Evolutionary conservation across 1,284 basidiomycete species (phyloP).

Genomic region (Jaminaea rosea): DNA sequence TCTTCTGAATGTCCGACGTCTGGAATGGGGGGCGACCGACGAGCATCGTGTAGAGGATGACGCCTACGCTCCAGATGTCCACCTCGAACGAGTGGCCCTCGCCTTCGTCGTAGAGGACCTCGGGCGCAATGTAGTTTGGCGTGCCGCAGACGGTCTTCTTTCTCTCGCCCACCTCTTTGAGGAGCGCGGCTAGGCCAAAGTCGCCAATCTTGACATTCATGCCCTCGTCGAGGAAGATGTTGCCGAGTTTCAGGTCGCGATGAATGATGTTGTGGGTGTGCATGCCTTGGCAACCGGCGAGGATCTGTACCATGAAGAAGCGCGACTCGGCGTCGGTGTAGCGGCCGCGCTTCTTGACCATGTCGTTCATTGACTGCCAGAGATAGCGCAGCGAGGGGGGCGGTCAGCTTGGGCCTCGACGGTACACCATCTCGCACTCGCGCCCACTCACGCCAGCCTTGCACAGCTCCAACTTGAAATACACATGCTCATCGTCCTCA

Average conservation of each 20-base stretch:
- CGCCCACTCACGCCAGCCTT: constrained; percentile 62
- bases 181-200: constrained; percentile 91
- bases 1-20: constrained; percentile 70
- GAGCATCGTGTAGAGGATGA: constrained; percentile 89
- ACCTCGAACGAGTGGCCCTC: constrained; percentile 98
- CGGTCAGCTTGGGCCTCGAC: background rate
- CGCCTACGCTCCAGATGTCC: constrained; percentile 94
- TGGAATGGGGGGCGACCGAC: constrained; percentile 94
- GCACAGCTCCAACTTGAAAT: constrained; percentile 92
- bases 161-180: constrained; percentile 88
- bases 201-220: constrained; percentile 97
- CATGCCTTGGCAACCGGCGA: constrained; percentile 94
- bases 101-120: constrained; percentile 80
- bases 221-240: constrained; percentile 79
- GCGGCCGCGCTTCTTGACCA: constrained; percentile 75
- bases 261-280: constrained; percentile 76
- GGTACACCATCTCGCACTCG: too few species aligned
- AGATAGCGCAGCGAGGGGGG: too few species aligned
- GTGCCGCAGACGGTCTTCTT: constrained; percentile 99
- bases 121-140: constrained; percentile 96
- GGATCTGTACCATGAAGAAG: constrained; percentile 85
- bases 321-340: constrained; percentile 88
- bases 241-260: constrained; percentile 66
- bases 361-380: constrained; percentile 69
- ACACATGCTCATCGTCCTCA: constrained; percentile 89